phyloP scores from a whole-genome alignment of 2,329 filamentous ascomycete species.

The Lachnellula arida region DNA sequence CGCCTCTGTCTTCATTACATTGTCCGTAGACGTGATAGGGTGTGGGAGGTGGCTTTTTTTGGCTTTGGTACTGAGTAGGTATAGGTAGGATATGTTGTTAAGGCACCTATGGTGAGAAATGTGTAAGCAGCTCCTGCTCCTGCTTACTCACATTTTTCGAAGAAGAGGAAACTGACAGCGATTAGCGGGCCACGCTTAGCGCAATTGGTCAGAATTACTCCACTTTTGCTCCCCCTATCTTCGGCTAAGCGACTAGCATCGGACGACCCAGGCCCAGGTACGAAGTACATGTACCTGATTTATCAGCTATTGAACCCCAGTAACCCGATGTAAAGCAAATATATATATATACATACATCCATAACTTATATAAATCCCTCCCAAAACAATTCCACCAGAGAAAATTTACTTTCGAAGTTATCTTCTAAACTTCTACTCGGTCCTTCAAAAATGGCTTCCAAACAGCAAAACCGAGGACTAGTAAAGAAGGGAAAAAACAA shows the following conservation, averaged over 20 bases:
- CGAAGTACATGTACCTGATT: not conserved
- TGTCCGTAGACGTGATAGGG: too few relatives aligned
- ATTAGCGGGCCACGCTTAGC: not conserved
- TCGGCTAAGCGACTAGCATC: not conserved
- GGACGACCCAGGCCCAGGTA: not conserved
- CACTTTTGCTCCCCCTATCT: not conserved
- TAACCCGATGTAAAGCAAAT: not conserved
- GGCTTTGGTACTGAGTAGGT: too few relatives aligned
- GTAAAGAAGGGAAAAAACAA: not conserved
- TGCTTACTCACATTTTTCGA: not conserved
- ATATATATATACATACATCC: not conserved
- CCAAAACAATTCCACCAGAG: not conserved
- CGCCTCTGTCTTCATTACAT: too few relatives aligned
- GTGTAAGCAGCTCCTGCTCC: not conserved
- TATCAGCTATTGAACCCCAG: not conserved
- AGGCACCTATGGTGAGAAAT: too few relatives aligned
- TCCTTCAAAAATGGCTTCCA: slow-evolving; percentile 2
- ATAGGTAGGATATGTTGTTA: too few relatives aligned
- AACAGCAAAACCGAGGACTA: not conserved
- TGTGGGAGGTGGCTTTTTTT: too few relatives aligned
- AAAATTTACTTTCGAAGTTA: not conserved
- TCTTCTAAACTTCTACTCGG: too few relatives aligned
- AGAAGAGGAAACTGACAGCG: not conserved
- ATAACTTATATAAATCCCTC: not conserved
- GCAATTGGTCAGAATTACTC: not conserved